Evolutionary conservation across 345 rosid species (phyloP).

Genomic region (Corchorus olitorius): DNA sequence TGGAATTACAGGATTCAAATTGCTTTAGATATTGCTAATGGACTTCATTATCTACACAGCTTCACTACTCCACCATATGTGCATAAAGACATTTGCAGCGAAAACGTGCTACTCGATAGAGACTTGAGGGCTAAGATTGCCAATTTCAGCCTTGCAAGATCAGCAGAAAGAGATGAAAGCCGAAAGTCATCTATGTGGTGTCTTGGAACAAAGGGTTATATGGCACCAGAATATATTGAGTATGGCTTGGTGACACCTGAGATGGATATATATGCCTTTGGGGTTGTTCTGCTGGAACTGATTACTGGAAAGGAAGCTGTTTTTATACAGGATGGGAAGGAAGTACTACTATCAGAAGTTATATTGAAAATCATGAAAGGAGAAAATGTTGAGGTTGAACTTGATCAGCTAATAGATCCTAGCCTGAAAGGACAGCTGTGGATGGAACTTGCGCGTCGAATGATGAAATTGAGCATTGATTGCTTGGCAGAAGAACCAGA

Average conservation of each 20-base stretch:
- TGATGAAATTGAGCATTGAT: conserved; percentile 32
- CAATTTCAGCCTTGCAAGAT: conserved; percentile 40
- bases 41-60: conserved; percentile 52
- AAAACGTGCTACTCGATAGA: conserved; percentile 37
- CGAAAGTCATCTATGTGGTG: conserved; percentile 20
- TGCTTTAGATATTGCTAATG: conserved; percentile 48
- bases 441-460: conserved; percentile 23
- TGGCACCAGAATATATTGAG: conserved; percentile 50
- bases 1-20: conserved; percentile 44
- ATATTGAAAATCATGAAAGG: conserved; percentile 15
- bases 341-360: conserved; percentile 31
- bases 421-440: conserved; percentile 21
- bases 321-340: conserved; percentile 27
- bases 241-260: conserved; percentile 38
- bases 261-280: conserved; percentile 50
- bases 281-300: conserved; percentile 47
- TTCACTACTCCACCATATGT: conserved; percentile 44
- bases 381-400: conserved; percentile 27
- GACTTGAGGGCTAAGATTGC: conserved; percentile 47
- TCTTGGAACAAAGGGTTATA: conserved; percentile 40
- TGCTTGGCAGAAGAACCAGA: conserved; percentile 41
- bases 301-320: conserved; percentile 45
- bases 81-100: conserved; percentile 46
- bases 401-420: conserved; percentile 33
- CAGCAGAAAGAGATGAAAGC: conserved; percentile 33